phyloP scores from a whole-genome alignment of 345 rosid species.

The Brassica carinata region DNA sequence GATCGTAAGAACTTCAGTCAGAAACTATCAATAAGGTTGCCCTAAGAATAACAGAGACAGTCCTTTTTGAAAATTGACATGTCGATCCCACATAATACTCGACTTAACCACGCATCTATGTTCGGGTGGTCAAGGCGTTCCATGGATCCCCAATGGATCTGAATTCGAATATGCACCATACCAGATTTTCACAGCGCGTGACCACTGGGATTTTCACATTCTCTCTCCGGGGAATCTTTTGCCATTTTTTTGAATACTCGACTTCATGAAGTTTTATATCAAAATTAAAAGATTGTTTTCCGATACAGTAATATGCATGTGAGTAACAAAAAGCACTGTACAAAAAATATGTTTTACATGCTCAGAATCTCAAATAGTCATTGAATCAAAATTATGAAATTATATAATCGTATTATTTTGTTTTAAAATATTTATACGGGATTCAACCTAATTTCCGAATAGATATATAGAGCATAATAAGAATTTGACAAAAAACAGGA shows the following conservation, averaged over 20 bases:
- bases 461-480: not conserved
- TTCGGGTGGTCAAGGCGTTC: too few relatives aligned
- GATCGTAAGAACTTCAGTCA: too few relatives aligned
- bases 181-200: too few relatives aligned
- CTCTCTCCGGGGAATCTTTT: too few relatives aligned
- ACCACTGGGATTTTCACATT: too few relatives aligned
- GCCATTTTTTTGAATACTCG: not conserved
- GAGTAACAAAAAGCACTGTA: not conserved
- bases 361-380: not conserved
- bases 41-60: not conserved
- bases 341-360: not conserved
- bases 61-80: not conserved
- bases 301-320: conserved; percentile 2
- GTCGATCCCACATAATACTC: not conserved
- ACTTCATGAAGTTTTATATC: not conserved
- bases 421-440: not conserved
- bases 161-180: too few relatives aligned
- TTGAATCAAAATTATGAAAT: not conserved
- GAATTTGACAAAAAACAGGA: not conserved
- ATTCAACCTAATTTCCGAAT: not conserved
- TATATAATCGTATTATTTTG: not conserved
- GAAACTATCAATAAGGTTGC: too few relatives aligned
- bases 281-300: not conserved
- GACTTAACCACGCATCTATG: not conserved
- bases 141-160: too few relatives aligned